phyloP scores from a whole-genome alignment of 2,329 filamentous ascomycete genomes.

The Aotearoamyces nothofagi region DNA sequence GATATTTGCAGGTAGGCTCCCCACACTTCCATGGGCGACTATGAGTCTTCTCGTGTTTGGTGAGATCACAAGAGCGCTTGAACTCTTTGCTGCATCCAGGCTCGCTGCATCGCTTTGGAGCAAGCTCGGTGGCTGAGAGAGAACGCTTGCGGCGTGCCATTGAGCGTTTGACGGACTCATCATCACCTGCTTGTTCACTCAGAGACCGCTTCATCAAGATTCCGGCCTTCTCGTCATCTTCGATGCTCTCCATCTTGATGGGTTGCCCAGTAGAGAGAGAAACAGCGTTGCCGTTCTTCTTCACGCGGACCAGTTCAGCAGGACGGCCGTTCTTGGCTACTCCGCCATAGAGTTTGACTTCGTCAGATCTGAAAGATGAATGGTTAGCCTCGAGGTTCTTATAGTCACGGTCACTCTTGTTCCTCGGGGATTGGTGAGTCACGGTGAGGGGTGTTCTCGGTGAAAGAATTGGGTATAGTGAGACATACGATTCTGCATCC shows the following conservation, averaged over 20 bases:
- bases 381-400: conserved; percentile 15
- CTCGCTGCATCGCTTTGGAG: conserved; percentile 63
- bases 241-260: conserved; percentile 41
- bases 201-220: conserved; percentile 49
- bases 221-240: conserved; percentile 29
- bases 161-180: conserved; percentile 72
- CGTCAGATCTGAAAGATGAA: conserved; percentile 38
- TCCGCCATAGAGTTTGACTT: conserved; percentile 69
- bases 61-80: conserved; percentile 91
- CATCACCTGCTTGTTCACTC: conserved; percentile 57
- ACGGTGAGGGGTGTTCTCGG: not conserved
- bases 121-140: conserved; percentile 68
- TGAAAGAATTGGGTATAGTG: conserved; percentile 4
- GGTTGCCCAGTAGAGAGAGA: conserved; percentile 59
- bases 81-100: conserved; percentile 77
- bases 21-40: conserved; percentile 92
- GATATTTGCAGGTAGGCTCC: conserved; percentile 72
- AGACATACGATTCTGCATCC: conserved; percentile 41
- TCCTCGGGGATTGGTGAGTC: conserved; percentile 5
- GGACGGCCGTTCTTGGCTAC: conserved; percentile 69
- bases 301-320: conserved; percentile 69
- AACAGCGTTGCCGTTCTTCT: conserved; percentile 64
- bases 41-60: conserved; percentile 97
- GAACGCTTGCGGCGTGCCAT: conserved; percentile 97
- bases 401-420: no score